Base-by-base conservation (phyloP, 129 eudicot species). In the Flaveria ramosissima region DNA sequence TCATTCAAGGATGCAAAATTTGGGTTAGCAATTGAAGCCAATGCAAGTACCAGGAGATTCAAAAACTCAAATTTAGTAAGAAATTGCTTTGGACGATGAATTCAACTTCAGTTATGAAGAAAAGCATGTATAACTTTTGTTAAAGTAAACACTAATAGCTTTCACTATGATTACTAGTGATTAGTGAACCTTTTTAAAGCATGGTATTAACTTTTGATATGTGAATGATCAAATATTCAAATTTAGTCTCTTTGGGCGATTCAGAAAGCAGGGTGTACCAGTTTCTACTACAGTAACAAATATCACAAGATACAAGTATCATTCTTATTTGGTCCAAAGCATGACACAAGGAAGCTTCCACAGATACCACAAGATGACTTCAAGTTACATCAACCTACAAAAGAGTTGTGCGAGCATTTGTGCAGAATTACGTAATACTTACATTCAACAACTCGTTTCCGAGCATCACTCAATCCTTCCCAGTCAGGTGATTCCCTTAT, bases 371-470 rank as follows among this genome's bases (percentile, higher is more conserved):
- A 68, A 52, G 10, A 19, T 68, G 72, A 63, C 73, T 68, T 39
- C 42, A 53, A 19, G 55, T 26, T 53, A 9, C 63, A 9, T 12
- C 17, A 55, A 15, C 51, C 20, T 10, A 5, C 11, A 36, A 30
- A 6, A n/a, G 13, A 46, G 2, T 10, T 23, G 16, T 14, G 14
- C 6, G 12, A 56, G 9, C 70, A 45, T n/a, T 4, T 43, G 15
- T 2, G 17, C 59, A 70, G 12, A 14, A 69, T 47, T 12, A 7
- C 39, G 7, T 32, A 14, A 60, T 4, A 48, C 93, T 85, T 79
- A 95, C 99, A 77, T 82, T 95, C 99, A 71, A 95, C 99, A 23
- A 95, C 88, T n/a, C 99, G 89, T 80, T 89, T 95, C 39, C 86
- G 92, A 86, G 99, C 94, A 32, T 86, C 92, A 85, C 88, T 95